Evolutionary conservation across 257 asterid genomes (phyloP).

Genomic region (Solanum bulbocastanum): DNA sequence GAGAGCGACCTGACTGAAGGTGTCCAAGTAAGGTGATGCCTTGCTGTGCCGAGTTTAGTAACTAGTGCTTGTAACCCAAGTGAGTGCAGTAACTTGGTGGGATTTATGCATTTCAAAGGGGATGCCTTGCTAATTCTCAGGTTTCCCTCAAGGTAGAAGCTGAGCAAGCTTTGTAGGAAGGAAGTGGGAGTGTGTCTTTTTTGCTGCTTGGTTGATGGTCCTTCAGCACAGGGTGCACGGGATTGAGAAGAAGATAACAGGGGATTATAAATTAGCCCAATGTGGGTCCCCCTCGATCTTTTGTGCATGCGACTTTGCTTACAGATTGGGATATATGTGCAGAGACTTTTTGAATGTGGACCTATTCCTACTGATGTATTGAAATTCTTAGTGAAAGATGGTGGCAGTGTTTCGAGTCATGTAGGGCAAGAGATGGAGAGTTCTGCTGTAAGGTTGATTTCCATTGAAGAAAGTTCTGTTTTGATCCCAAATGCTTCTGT

Average conservation of each 20-base stretch:
- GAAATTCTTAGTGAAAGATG: background rate
- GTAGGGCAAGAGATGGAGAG: background rate
- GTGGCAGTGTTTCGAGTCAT: background rate
- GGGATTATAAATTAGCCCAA: background rate
- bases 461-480: background rate
- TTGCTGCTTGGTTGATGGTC: background rate
- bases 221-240: background rate
- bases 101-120: background rate
- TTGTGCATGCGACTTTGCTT: background rate
- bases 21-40: background rate
- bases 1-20: background rate
- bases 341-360: background rate
- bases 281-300: background rate
- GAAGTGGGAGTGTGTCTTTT: background rate
- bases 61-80: background rate
- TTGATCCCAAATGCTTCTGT: background rate
- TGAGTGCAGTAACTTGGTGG: background rate
- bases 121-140: background rate
- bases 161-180: background rate
- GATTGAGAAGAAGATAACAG: background rate
- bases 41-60: background rate
- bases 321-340: background rate
- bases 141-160: background rate
- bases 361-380: background rate
- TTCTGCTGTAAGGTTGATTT: background rate